phyloP scores from a whole-genome alignment of 73 alveolate species.

The Tetrahymena malaccensis region DNA sequence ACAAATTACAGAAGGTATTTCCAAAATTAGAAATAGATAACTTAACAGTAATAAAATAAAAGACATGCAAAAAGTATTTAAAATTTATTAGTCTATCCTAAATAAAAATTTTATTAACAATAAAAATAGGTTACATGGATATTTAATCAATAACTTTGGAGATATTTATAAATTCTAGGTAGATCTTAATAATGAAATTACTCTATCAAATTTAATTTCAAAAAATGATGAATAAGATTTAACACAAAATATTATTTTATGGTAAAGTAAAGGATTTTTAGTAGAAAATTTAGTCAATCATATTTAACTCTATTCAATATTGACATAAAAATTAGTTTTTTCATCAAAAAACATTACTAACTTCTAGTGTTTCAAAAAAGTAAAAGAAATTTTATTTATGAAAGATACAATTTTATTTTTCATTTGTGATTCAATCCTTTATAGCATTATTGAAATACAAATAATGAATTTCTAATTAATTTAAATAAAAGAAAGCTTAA shows the following conservation, averaged over 20 bases:
- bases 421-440: background rate
- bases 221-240: too few relatives aligned
- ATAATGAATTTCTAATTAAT: background rate
- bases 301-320: background rate
- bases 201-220: background rate
- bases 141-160: background rate
- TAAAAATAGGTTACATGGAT: background rate
- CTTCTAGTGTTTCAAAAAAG: background rate
- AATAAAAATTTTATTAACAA: background rate
- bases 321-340: background rate
- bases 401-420: background rate
- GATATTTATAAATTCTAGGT: background rate
- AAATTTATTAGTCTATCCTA: background rate
- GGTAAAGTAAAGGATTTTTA: background rate
- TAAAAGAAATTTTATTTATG: background rate
- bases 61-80: background rate
- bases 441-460: background rate
- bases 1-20: background rate
- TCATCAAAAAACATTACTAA: background rate
- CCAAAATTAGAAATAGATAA: background rate
- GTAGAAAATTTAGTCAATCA: background rate
- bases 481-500: background rate
- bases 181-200: background rate
- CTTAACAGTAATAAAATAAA: background rate
- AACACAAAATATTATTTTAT: background rate